Evolutionary conservation across 805 yeast species (phyloP), one percentile per base, ranked within the genome.

Genomic region (Ogataea paraovalis): DNA sequence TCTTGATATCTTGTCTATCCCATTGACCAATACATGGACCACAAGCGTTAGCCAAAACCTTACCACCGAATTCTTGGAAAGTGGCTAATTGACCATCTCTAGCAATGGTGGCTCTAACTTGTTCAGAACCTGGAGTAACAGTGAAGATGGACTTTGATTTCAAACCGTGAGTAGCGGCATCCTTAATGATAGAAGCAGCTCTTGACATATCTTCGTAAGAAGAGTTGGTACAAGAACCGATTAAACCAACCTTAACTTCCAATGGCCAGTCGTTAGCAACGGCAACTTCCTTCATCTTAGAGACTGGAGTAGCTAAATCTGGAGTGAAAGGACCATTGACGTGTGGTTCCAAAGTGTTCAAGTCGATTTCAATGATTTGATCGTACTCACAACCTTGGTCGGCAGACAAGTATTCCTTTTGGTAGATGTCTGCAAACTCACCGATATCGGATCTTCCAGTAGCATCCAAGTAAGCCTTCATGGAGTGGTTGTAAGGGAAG

Each of bases 21-120:
- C 99, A 92, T 76, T 92, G 99, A 49, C 99, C 99, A 66, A 92
- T 92, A 76, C 99, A 92, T 63, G 98, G 99, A 58, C 99, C 99
- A 78, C 99, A 92, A 19, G 99, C 99, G 68, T 92, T 92, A 46
- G 98, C 97, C 59, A 92, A 78, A 40, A 92, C 96, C 50, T 80
- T 77, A 58, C 96, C 99, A 51, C 98, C 98, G 60, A 83, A 85
- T 46, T 85, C 81, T 67, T 84, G 83, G 67, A 92, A 90, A 39
- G 84, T 81, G 41, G 84, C 75, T 52, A 87, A 80, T 63, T 86
- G 80, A 49, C 98, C 98, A 69, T 92, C 99, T 71, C 97, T 83
- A 68, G 87, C 96, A 60, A 92, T 82, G 44, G 99, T 92, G 45
- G 98, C 98, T 71, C 98, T 82, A 60, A 92, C 89, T 73, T 90